phyloP scores from a whole-genome alignment of 441 rosid species.

The Francoa sonchifolia region DNA sequence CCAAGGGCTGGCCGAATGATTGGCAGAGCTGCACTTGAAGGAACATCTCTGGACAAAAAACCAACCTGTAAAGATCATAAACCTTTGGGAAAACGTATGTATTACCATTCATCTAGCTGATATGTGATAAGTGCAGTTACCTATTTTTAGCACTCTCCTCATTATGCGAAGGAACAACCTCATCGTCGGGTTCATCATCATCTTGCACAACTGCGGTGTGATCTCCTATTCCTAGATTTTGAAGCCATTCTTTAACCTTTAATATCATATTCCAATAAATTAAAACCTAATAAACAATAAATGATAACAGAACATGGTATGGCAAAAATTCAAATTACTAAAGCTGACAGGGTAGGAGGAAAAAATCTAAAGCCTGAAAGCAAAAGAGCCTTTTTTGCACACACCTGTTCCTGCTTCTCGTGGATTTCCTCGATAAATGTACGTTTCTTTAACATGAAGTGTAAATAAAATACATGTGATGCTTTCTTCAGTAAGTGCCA shows the following conservation, averaged over 20 bases:
- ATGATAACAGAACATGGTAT: neutral
- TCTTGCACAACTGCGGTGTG: conserved; percentile 60
- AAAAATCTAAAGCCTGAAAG: neutral
- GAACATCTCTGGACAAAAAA: conserved; percentile 72
- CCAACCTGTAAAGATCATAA: conserved; percentile 8
- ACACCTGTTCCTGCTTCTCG: conserved; percentile 98
- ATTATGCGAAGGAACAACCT: conserved; percentile 45
- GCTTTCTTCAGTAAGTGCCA: conserved; percentile 89
- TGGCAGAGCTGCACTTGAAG: conserved; percentile 92
- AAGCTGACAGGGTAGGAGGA: neutral
- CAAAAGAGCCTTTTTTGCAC: conserved; percentile 10
- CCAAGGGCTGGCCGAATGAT: conserved; percentile 87
- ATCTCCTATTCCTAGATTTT: conserved; percentile 98
- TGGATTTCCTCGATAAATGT: conserved; percentile 87
- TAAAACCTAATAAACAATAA: conserved; percentile 24
- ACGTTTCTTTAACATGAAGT: conserved; percentile 88
- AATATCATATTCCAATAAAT: conserved; percentile 38
- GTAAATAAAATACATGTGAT: conserved; percentile 79
- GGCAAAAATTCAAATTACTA: neutral
- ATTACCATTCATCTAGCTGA: too few relatives aligned
- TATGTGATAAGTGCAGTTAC: conserved; percentile 25
- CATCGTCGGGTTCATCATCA: conserved; percentile 83
- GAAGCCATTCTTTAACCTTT: conserved; percentile 99
- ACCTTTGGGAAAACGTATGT: too few relatives aligned
- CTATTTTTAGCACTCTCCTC: conserved; percentile 79